A percentile compares a stretch with the other conserved stretches of the same genome.
Evolutionary conservation across 2,329 filamentous ascomycete species (phyloP).

Genomic region (Basipetospora chlamydospora): DNA sequence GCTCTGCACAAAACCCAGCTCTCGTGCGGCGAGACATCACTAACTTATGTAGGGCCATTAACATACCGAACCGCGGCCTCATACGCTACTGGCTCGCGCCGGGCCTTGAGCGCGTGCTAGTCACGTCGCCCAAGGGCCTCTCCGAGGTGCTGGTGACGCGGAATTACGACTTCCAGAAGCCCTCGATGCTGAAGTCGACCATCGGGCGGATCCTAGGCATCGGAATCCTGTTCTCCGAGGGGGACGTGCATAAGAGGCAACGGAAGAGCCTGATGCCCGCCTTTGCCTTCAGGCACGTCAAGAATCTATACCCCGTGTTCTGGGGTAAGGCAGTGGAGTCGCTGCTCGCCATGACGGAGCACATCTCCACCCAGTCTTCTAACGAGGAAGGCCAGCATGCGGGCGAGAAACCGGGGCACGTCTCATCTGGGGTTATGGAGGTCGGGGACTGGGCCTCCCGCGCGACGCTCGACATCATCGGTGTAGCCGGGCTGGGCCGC

Average conservation of each 20-base stretch:
- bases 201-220: slow-evolving; percentile 53
- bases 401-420: slow-evolving; percentile 12
- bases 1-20: no score
- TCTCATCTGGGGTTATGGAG: slow-evolving; percentile 35
- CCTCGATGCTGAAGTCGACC: slow-evolving; percentile 33
- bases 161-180: slow-evolving; percentile 57
- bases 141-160: slow-evolving; percentile 55
- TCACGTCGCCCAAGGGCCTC: slow-evolving; percentile 49
- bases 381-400: slow-evolving; percentile 17
- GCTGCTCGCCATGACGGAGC: slow-evolving; percentile 42
- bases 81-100: slow-evolving; percentile 50
- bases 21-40: no score
- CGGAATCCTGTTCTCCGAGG: slow-evolving; percentile 68
- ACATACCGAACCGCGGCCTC: slow-evolving; percentile 51
- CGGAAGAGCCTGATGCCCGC: slow-evolving; percentile 68
- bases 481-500: slow-evolving; percentile 53
- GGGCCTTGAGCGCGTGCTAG: slow-evolving; percentile 48
- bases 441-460: slow-evolving; percentile 50
- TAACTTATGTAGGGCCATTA: slow-evolving; percentile 40
- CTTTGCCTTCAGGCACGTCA: slow-evolving; percentile 75
- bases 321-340: slow-evolving; percentile 64
- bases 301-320: slow-evolving; percentile 71
- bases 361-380: slow-evolving; percentile 14
- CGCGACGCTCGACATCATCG: slow-evolving; percentile 62
- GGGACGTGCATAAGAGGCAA: slow-evolving; percentile 77